phyloP scores from a whole-genome alignment of 2,329 filamentous ascomycete genomes.

The Scleromitrula shiraiana region DNA sequence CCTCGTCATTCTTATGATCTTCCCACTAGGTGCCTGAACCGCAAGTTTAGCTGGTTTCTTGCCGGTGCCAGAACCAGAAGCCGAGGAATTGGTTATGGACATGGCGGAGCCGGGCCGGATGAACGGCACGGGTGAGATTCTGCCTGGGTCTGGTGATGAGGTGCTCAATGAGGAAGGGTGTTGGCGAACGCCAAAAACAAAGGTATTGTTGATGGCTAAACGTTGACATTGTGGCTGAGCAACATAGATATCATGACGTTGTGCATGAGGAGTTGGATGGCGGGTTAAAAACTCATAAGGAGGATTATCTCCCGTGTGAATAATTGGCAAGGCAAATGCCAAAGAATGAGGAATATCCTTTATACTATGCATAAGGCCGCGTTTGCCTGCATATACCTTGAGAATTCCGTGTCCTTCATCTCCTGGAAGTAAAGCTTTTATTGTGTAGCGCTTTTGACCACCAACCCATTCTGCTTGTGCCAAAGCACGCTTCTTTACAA shows the following conservation, averaged over 20 bases:
- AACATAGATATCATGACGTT: constrained; percentile 93
- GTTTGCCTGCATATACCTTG: constrained; percentile 88
- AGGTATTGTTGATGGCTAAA: constrained; percentile 91
- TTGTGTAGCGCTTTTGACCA: constrained; percentile 81
- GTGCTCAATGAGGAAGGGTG: constrained; percentile 60
- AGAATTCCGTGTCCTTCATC: constrained; percentile 84
- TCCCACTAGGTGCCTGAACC: constrained; percentile 88
- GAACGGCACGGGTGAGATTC: constrained; percentile 49
- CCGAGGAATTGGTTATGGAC: constrained; percentile 54
- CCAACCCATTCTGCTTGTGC: constrained; percentile 87
- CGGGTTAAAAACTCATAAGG: constrained; percentile 87
- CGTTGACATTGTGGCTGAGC: constrained; percentile 88
- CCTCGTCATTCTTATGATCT: constrained; percentile 81
- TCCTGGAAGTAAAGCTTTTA: constrained; percentile 85
- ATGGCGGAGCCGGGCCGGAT: constrained; percentile 53
- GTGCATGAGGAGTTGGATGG: constrained; percentile 95
- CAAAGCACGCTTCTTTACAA: constrained; percentile 76
- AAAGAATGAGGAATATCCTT: constrained; percentile 92
- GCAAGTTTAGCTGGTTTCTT: constrained; percentile 92
- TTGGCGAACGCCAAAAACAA: constrained; percentile 92
- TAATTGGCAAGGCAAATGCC: constrained; percentile 80
- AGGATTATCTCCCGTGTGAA: constrained; percentile 87
- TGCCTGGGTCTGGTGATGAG: constrained; percentile 30
- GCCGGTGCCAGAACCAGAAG: constrained; percentile 47
- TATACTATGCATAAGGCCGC: constrained; percentile 94